phyloP scores from a whole-genome alignment of 345 rosid species.

The Arabidopsis arenosa region DNA sequence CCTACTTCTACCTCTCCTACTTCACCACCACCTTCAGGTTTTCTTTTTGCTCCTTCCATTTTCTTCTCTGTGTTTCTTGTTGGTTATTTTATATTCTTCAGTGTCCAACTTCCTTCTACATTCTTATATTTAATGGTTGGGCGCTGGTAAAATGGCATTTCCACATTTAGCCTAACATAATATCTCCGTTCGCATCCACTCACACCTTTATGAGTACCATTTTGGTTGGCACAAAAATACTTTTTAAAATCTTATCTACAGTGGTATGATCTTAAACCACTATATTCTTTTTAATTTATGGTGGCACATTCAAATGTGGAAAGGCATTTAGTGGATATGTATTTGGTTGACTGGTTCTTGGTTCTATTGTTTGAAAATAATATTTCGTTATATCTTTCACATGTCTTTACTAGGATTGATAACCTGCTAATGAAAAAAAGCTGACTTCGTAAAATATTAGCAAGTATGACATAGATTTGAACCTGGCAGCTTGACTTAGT shows the following conservation, averaged over 20 bases:
- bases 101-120: not conserved
- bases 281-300: not conserved
- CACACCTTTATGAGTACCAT: not conserved
- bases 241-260: not conserved
- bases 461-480: not conserved
- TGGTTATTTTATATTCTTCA: not conserved
- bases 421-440: not conserved
- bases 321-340: not conserved
- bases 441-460: not conserved
- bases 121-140: not conserved
- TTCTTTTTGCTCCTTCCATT: constrained; percentile 29
- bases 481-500: constrained; percentile 9
- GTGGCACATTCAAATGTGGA: not conserved
- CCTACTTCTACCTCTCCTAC: constrained; percentile 65
- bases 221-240: not conserved
- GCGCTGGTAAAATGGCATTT: not conserved
- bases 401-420: not conserved
- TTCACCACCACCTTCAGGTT: constrained; percentile 54
- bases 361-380: not conserved
- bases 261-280: not conserved
- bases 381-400: not conserved
- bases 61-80: not conserved
- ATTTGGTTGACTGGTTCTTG: not conserved
- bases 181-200: not conserved
- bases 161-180: constrained; percentile 7